These are phyloP conservation scores for Neurospora tetraspora DNA, from an alignment of 495 filamentous ascomycete genomes.

Conservation along the genomic window DNA sequence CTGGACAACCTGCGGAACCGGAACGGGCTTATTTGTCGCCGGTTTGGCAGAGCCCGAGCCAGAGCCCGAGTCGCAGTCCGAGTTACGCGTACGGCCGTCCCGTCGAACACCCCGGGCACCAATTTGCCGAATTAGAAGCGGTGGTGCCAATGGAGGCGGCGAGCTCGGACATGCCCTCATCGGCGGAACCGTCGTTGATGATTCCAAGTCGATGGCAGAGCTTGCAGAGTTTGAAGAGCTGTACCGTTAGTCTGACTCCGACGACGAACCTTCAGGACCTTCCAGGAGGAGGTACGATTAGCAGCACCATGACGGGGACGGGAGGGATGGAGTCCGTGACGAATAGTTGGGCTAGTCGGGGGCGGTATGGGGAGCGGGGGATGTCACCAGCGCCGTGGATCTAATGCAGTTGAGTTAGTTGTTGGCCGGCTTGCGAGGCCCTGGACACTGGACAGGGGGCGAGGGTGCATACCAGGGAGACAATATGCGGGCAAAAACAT, in stretches of 20 bases:
- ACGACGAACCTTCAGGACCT: not conserved
- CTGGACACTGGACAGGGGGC: not conserved
- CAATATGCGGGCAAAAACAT: not conserved
- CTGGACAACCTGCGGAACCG: not conserved
- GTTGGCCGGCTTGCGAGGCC: not conserved
- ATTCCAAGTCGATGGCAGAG: not conserved
- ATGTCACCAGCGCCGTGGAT: not conserved
- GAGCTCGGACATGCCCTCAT: not conserved
- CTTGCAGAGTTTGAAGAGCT: not conserved
- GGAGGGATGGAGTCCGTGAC: not conserved
- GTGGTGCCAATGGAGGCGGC: conserved; percentile 2
- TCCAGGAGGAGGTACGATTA: not conserved
- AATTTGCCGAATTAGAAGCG: conserved; percentile 11
- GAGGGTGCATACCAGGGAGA: not conserved
- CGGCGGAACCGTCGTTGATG: not conserved
- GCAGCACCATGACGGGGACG: not conserved
- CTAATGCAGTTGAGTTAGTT: not conserved
- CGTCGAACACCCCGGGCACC: not conserved
- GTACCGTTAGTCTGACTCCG: not conserved
- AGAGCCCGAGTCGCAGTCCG: not conserved
- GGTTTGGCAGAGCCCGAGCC: not conserved
- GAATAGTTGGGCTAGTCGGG: not conserved
- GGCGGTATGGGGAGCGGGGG: not conserved
- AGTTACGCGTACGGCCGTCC: not conserved
- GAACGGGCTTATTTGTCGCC: not conserved